phyloP scores from a whole-genome alignment of 306 rosid species.

The Dryas octopetala region DNA sequence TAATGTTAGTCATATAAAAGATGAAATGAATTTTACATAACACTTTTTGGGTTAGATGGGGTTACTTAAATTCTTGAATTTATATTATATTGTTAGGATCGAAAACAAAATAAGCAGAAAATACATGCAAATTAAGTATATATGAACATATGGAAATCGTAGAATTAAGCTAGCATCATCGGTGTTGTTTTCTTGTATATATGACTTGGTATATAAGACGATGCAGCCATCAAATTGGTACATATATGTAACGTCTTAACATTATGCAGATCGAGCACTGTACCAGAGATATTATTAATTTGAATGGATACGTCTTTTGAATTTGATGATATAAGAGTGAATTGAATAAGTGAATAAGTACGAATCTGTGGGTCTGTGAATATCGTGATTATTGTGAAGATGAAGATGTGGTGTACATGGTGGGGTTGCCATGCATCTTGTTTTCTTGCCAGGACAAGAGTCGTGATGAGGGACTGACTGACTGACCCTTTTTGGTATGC shows the following conservation, averaged over 20 bases:
- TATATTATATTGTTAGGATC: too few species aligned
- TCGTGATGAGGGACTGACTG: slow-evolving; percentile 14
- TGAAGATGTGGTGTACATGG: slow-evolving; percentile 15
- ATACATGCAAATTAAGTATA: too few species aligned
- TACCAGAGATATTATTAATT: not conserved
- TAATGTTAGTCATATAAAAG: too few species aligned
- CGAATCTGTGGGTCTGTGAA: slow-evolving; percentile 1
- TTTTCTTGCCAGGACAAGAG: slow-evolving; percentile 28
- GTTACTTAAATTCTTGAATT: too few species aligned
- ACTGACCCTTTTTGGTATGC: too few species aligned
- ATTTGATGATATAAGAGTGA: not conserved
- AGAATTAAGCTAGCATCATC: not conserved
- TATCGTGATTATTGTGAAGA: too few species aligned
- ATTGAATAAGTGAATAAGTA: not conserved
- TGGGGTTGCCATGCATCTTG: slow-evolving; percentile 20
- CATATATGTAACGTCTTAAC: not conserved
- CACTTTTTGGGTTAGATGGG: too few species aligned
- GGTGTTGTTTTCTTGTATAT: not conserved
- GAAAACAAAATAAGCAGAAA: too few species aligned
- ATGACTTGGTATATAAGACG: not conserved
- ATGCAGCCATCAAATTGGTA: not conserved
- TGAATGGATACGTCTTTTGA: slow-evolving; percentile 28
- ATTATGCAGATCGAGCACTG: not conserved
- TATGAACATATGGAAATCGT: not conserved
- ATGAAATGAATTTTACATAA: too few species aligned